Percentiles rank a stretch among this genome's conserved stretches.
Conservation (phyloP, 331 rosid species). For the Telfairia occidentalis region DNA sequence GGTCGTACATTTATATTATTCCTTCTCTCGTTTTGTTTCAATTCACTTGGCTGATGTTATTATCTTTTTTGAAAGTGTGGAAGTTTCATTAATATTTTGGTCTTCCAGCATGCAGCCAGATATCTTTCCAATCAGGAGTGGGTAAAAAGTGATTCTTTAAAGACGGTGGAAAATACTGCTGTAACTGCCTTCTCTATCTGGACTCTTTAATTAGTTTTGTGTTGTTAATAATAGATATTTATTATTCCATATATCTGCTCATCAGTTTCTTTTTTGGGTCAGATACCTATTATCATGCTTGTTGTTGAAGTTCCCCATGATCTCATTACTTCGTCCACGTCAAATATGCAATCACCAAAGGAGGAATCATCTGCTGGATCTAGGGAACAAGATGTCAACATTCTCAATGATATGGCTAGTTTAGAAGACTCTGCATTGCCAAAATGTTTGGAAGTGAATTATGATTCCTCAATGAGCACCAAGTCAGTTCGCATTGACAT, state of each 20-base stretch:
- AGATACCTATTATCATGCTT: slow-evolving; percentile 97
- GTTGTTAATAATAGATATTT: slow-evolving; percentile 9
- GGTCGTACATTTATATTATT: neutral
- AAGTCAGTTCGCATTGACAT: slow-evolving; percentile 82
- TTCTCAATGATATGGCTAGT: slow-evolving; percentile 31
- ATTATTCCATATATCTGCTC: slow-evolving; percentile 12
- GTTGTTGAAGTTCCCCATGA: slow-evolving; percentile 93
- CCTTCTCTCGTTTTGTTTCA: neutral
- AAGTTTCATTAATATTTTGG: slow-evolving; percentile 24
- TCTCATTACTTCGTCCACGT: slow-evolving; percentile 47
- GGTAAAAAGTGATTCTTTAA: slow-evolving; percentile 88
- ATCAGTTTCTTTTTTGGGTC: slow-evolving; percentile 20
- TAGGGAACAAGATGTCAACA: slow-evolving; percentile 34
- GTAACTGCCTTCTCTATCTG: slow-evolving; percentile 31
- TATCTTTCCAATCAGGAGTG: slow-evolving; percentile 95
- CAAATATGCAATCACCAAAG: slow-evolving; percentile 64
- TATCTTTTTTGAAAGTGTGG: neutral
- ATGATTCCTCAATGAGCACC: slow-evolving; percentile 34
- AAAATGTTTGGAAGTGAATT: slow-evolving; percentile 40
- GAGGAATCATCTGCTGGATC: slow-evolving; percentile 35
- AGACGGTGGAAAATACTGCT: slow-evolving; percentile 95
- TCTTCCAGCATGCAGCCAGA: slow-evolving; percentile 93
- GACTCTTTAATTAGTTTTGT: neutral
- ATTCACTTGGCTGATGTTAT: neutral
- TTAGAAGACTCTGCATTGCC: slow-evolving; percentile 46